Conservation (phyloP, 345 rosid species). For the Eucalyptus leucophloia region DNA sequence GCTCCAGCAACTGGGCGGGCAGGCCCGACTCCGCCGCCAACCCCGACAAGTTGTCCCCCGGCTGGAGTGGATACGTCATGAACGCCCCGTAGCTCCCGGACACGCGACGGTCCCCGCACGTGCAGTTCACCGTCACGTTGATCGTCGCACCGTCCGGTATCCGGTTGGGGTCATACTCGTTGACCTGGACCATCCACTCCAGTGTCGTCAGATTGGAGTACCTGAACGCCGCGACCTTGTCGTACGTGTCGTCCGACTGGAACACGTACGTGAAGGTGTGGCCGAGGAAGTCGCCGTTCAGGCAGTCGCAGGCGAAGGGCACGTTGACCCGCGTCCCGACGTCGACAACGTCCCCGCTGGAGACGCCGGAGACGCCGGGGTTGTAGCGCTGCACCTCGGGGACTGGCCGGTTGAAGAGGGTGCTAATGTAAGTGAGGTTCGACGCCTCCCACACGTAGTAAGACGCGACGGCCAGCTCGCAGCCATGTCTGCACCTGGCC, state of each 20-base stretch:
- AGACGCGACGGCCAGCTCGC: slow-evolving; percentile 25
- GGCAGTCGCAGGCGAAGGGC: slow-evolving; percentile 35
- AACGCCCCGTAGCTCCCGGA: slow-evolving; percentile 30
- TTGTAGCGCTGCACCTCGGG: slow-evolving; percentile 17
- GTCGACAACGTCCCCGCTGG: slow-evolving; percentile 1
- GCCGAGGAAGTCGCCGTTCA: slow-evolving; percentile 32
- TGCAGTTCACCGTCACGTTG: slow-evolving; percentile 39
- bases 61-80: slow-evolving; percentile 23
- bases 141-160: slow-evolving; percentile 9
- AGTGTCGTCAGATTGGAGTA: slow-evolving; percentile 29
- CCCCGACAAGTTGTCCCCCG: slow-evolving; percentile 9
- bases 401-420: slow-evolving; percentile 1
- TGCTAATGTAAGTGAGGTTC: slow-evolving; percentile 28
- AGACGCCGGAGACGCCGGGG: background rate
- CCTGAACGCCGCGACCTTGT: background rate
- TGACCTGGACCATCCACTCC: slow-evolving; percentile 29
- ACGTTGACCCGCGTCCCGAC: slow-evolving; percentile 9
- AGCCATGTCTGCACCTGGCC: slow-evolving; percentile 26
- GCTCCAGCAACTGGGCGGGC: slow-evolving; percentile 3
- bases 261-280: slow-evolving; percentile 26
- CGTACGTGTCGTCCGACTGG: slow-evolving; percentile 14
- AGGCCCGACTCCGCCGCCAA: slow-evolving; percentile 8
- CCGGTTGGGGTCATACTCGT: slow-evolving; percentile 1
- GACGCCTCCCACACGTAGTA: slow-evolving; percentile 20
- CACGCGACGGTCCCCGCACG: slow-evolving; percentile 22